phyloP scores from a whole-genome alignment of 2,329 filamentous ascomycete genomes.

The Penicillium crustosum region DNA sequence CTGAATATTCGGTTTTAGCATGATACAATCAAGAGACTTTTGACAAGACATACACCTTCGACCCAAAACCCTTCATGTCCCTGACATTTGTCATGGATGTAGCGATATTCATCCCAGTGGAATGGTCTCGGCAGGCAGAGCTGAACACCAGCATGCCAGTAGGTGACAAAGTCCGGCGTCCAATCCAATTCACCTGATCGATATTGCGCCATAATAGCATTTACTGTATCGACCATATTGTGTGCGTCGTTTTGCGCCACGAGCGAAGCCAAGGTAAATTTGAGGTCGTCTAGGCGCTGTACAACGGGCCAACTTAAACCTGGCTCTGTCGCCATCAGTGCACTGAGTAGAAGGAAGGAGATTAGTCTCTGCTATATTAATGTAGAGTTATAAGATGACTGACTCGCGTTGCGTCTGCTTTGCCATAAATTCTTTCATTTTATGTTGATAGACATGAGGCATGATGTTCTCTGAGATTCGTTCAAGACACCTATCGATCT shows the following conservation, averaged over 20 bases:
- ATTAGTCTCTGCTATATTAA: neutral
- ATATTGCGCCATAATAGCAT: neutral
- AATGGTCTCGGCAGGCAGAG: conserved; percentile 2
- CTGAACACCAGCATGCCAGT: conserved; percentile 2
- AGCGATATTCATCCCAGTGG: conserved; percentile 1
- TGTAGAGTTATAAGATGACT: neutral
- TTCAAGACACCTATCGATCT: conserved; percentile 1
- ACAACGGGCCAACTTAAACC: conserved; percentile 1
- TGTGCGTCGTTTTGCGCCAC: neutral
- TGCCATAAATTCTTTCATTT: neutral
- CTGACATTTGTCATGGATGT: neutral
- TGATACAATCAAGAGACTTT: neutral
- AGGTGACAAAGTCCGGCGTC: neutral
- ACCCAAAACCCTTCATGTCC: conserved; percentile 5
- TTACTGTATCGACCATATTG: neutral
- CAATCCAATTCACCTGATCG: neutral
- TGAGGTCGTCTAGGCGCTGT: neutral
- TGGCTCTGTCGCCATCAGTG: neutral
- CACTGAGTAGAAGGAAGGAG: neutral
- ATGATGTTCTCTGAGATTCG: conserved; percentile 6
- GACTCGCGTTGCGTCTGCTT: neutral
- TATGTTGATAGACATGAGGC: neutral
- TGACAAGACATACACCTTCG: conserved; percentile 1
- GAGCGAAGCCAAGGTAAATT: neutral
- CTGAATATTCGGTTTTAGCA: neutral